A percentile compares a stretch with the other conserved stretches of the same genome.
Conservation (phyloP, 75 land plant genomes). For the Picea sitchensis region DNA sequence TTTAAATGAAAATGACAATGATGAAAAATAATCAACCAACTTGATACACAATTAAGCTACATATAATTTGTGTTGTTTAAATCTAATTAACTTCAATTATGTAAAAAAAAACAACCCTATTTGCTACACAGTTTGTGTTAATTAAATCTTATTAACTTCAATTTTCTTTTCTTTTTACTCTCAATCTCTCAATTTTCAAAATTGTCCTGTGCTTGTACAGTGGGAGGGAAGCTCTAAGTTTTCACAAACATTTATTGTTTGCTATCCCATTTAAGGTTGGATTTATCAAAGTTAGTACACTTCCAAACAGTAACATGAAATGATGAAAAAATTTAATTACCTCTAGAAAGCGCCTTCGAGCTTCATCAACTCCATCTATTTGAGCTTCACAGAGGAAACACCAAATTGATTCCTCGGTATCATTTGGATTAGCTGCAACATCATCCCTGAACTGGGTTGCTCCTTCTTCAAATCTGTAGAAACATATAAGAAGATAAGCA, state of each 20-base stretch:
- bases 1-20: background rate
- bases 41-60: background rate
- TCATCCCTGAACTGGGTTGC: slow-evolving; percentile 85
- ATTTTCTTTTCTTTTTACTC: background rate
- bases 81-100: background rate
- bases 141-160: no score
- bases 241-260: background rate
- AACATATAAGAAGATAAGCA: background rate
- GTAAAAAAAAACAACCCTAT: background rate
- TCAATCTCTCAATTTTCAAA: no score
- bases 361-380: slow-evolving; percentile 74
- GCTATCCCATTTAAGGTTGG: background rate
- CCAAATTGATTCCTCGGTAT: slow-evolving; percentile 96
- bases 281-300: background rate
- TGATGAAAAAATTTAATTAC: slow-evolving; percentile 17
- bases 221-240: background rate
- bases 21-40: background rate
- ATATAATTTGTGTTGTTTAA: background rate
- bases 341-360: slow-evolving; percentile 71
- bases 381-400: slow-evolving; percentile 89
- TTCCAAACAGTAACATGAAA: no score
- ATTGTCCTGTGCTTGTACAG: background rate
- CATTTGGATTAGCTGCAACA: slow-evolving; percentile 91
- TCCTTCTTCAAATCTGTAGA: slow-evolving; percentile 72
- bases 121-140: no score